These are phyloP conservation scores for Tetrahymena borealis DNA, from an alignment of 73 alveolate genomes.

Conservation along the genomic window DNA sequence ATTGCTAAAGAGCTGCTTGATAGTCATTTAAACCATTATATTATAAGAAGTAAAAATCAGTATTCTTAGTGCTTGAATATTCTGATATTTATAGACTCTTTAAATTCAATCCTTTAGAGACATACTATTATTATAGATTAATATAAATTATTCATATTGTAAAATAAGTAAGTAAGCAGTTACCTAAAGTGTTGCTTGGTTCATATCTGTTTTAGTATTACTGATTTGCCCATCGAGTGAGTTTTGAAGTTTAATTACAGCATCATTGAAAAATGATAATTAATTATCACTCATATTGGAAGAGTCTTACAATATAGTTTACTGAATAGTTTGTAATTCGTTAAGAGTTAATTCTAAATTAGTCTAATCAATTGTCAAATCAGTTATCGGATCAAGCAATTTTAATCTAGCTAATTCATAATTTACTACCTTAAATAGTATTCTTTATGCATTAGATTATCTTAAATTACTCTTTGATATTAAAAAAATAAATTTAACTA, in stretches of 20 bases:
- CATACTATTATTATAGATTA: not conserved
- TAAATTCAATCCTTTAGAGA: constrained; percentile 28
- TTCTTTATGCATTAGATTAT: constrained; percentile 19
- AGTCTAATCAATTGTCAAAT: not conserved
- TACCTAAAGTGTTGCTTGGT: constrained; percentile 23
- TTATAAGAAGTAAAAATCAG: constrained; percentile 6
- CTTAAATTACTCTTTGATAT: constrained; percentile 25
- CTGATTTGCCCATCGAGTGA: constrained; percentile 6
- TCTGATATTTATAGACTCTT: not conserved
- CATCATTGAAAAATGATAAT: not conserved
- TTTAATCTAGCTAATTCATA: constrained; percentile 10
- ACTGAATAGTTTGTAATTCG: not conserved
- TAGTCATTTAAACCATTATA: constrained; percentile 22
- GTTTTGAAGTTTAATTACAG: constrained; percentile 11
- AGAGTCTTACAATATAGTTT: not conserved
- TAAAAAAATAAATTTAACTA: not conserved
- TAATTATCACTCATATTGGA: not conserved
- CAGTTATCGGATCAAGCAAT: not conserved
- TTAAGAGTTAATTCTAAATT: constrained; percentile 9
- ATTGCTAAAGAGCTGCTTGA: constrained; percentile 1
- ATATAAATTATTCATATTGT: not conserved
- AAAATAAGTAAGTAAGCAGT: not conserved
- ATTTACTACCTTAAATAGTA: constrained; percentile 2
- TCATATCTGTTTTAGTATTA: not conserved
- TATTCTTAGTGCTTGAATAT: not conserved